phyloP scores from a whole-genome alignment of 2,329 filamentous ascomycete genomes.

The Cryphonectria japonica region DNA sequence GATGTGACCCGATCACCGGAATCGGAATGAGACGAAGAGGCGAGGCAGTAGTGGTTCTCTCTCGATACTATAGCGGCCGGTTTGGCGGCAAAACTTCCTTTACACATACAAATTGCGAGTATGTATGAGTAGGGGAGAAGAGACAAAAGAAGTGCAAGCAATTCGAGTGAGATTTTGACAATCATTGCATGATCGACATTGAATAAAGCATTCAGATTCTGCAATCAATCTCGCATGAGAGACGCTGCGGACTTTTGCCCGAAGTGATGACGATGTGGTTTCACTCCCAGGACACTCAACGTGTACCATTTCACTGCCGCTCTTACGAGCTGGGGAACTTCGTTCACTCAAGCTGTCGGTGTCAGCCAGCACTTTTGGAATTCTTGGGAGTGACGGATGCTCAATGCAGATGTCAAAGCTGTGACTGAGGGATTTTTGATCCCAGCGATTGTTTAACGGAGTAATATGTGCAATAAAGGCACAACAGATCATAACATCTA shows the following conservation, averaged over 20 bases:
- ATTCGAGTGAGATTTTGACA: too few species aligned
- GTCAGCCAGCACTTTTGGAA: too few species aligned
- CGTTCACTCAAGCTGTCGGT: background rate
- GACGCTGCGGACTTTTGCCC: background rate
- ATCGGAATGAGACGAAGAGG: constrained; percentile 7
- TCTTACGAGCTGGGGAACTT: background rate
- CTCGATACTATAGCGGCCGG: background rate
- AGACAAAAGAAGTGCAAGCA: too few species aligned
- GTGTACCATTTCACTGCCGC: background rate
- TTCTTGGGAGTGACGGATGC: too few species aligned
- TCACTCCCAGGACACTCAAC: background rate
- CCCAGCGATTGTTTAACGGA: too few species aligned
- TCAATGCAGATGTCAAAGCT: too few species aligned
- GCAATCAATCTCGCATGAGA: background rate
- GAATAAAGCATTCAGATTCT: background rate
- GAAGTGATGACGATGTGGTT: background rate
- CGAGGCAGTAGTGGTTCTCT: background rate
- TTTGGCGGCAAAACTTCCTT: background rate
- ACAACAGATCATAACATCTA: background rate
- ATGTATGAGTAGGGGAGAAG: too few species aligned
- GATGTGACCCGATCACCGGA: constrained; percentile 19
- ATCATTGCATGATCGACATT: too few species aligned
- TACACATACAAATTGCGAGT: too few species aligned
- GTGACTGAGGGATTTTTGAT: too few species aligned
- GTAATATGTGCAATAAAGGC: background rate